phyloP scores from a whole-genome alignment of 176 grass and related monocot species.

The Cocos nucifera region DNA sequence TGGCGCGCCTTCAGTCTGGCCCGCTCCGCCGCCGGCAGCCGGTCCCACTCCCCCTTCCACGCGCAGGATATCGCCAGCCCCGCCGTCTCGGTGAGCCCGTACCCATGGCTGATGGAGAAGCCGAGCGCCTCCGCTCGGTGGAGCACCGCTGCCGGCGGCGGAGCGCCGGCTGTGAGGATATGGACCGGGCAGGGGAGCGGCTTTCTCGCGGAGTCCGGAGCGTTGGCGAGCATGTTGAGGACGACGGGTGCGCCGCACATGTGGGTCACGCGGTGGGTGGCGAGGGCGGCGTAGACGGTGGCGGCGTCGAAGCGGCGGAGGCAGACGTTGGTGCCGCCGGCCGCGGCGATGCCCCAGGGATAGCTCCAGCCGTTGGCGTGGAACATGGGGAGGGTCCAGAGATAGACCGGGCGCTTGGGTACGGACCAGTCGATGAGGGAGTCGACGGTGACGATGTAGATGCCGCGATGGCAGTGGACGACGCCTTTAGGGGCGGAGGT shows the following conservation, averaged over 20 bases:
- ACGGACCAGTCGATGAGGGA: slow-evolving; percentile 47
- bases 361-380: slow-evolving; percentile 91
- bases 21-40: slow-evolving; percentile 44
- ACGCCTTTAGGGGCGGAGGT: slow-evolving; percentile 85
- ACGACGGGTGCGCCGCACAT: slow-evolving; percentile 85
- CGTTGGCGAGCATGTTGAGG: slow-evolving; percentile 84
- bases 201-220: slow-evolving; percentile 18
- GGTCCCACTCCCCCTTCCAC: slow-evolving; percentile 70
- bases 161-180: slow-evolving; percentile 63
- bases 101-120: slow-evolving; percentile 64
- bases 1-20: slow-evolving; percentile 70
- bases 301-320: slow-evolving; percentile 51
- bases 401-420: slow-evolving; percentile 43
- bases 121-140: slow-evolving; percentile 51
- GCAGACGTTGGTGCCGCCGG: slow-evolving; percentile 73
- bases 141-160: slow-evolving; percentile 58
- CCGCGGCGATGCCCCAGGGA: slow-evolving; percentile 69
- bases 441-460: slow-evolving; percentile 44
- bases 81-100: slow-evolving; percentile 67
- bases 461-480: slow-evolving; percentile 71
- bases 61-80: slow-evolving; percentile 47
- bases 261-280: slow-evolving; percentile 34
- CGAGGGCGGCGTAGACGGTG: slow-evolving; percentile 39
- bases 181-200: slow-evolving; percentile 37
- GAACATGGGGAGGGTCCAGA: slow-evolving; percentile 93